Evolutionary conservation across 176 grass and related monocot species (phyloP).

Genomic region (Hyparrhenia diplandra): DNA sequence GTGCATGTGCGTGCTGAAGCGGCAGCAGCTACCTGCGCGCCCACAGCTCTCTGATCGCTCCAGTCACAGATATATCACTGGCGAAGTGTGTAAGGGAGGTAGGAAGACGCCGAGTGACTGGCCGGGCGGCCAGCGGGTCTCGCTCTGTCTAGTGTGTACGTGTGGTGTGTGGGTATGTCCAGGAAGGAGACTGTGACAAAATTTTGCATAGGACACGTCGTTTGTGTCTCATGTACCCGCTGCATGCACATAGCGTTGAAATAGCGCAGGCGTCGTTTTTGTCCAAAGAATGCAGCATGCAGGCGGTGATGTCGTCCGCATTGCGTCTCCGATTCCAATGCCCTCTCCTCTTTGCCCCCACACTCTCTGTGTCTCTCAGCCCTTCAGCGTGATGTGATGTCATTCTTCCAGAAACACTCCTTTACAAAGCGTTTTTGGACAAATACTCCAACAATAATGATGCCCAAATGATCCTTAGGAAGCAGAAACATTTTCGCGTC

Average conservation of each 20-base stretch:
- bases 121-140: not conserved
- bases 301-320: not conserved
- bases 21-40: not conserved
- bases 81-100: not conserved
- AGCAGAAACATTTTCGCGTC: no score
- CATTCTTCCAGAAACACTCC: no score
- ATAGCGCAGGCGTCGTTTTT: conserved; percentile 39
- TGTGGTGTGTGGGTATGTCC: conserved; percentile 21
- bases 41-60: not conserved
- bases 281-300: not conserved
- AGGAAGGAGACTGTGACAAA: conserved; percentile 25
- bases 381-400: no score
- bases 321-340: not conserved
- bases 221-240: conserved; percentile 43
- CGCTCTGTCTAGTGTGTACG: not conserved
- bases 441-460: no score
- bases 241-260: conserved; percentile 28
- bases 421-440: no score
- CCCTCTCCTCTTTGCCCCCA: not conserved
- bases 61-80: not conserved
- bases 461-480: no score
- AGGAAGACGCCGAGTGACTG: not conserved
- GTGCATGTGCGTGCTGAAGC: not conserved
- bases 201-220: conserved; percentile 43
- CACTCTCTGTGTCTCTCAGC: no score